Conservation (phyloP, 2,329 filamentous ascomycete genomes). For the Beauveria scarabaeidicola region DNA sequence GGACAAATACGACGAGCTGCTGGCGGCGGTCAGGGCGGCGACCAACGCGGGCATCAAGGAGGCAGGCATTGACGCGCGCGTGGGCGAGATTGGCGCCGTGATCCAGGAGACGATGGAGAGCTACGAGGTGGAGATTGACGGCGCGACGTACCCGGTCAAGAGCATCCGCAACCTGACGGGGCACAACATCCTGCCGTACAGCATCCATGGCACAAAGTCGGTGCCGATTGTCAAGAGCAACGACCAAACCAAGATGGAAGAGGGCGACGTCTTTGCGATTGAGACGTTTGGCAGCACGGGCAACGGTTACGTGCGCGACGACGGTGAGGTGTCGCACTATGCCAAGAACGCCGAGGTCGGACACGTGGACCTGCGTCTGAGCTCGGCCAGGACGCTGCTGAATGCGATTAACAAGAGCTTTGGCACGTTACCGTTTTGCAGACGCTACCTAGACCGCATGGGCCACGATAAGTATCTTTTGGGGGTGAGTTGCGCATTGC, state of each 20-base stretch:
- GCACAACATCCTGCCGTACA: conserved; percentile 82
- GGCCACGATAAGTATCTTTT: conserved; percentile 91
- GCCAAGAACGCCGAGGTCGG: conserved; percentile 64
- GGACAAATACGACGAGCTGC: conserved; percentile 63
- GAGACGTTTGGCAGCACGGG: conserved; percentile 94
- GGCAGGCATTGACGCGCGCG: conserved; percentile 84
- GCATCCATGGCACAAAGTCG: conserved; percentile 87
- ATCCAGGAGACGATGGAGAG: conserved; percentile 93
- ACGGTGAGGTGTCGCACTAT: conserved; percentile 87
- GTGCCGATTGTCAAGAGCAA: conserved; percentile 87
- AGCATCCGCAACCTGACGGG: conserved; percentile 80
- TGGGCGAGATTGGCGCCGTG: conserved; percentile 73
- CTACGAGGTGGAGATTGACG: conserved; percentile 78
- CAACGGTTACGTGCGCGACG: conserved; percentile 77
- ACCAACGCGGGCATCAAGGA: conserved; percentile 77
- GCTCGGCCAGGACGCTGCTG: conserved; percentile 76
- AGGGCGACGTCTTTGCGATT: conserved; percentile 90
- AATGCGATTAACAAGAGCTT: conserved; percentile 95
- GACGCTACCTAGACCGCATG: conserved; percentile 84
- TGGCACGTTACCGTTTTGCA: conserved; percentile 82
- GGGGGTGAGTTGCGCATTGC: conserved; percentile 49
- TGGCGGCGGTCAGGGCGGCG: conserved; percentile 64
- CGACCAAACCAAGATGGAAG: conserved; percentile 94
- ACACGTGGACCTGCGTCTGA: conserved; percentile 66
- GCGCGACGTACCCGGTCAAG: conserved; percentile 71